Base-by-base conservation (phyloP, 73 alveolate species). In the Paramecium biaurelia region DNA sequence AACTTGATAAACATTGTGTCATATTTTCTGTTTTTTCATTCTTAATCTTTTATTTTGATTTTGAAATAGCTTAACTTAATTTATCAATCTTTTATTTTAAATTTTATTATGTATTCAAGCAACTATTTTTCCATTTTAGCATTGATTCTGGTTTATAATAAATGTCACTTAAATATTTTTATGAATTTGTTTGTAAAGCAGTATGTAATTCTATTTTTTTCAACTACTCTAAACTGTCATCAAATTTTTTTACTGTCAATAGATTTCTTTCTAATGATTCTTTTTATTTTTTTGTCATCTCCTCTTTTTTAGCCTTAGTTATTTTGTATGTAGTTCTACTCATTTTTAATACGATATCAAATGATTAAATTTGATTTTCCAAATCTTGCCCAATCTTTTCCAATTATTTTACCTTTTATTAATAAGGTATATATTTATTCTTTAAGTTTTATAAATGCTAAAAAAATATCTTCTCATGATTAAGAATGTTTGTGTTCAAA, bases 281-380 rank as follows among this genome's bases (percentile, higher is more conserved):
- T 42, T 79, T 79, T 21, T 26, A 42, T 47, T 79, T 79, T 45
- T 45, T 79, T 21, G 30, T 21, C 45, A 79, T 2, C 7, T 79
- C 90, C 47, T 38, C 56, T 41, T 41, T 79, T 53, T 47, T 79
- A 1, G 28, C 28, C 28, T 79, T 79, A 4, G 90, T 79, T 20
- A 2, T 23, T 5, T 38, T 24, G 43, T 79, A 79, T 24, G 47
- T 18, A 47, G 15, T 23, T 24, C 56, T 23, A 43, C 35, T 45
- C 72, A 42, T 41, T 24, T 79, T 79, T 12, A 79, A 24, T 11
- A 79, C 34, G 2, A 79, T 34, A 24, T 79, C 90, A 42, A 79
- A 79, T 79, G 90, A 79, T 21, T 79, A 43, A 12, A 79, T 47
- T 45, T 79, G 30, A 79, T 79, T 79, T 79, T 79, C 90, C 26